Base-by-base conservation (phyloP, 805 yeast genomes). In the Myxozyma sirexii region DNA sequence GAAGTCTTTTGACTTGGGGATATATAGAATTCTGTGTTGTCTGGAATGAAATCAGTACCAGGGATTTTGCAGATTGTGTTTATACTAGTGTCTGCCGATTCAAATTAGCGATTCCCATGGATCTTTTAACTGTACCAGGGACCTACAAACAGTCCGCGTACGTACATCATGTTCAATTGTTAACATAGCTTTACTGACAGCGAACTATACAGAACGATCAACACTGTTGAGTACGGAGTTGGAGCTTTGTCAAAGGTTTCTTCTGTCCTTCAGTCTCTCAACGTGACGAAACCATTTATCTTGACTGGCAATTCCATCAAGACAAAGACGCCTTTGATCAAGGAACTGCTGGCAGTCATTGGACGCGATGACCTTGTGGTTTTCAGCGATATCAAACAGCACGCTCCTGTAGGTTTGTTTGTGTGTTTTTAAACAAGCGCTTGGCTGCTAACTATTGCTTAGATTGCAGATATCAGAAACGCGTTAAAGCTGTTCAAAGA, bases 331-430 rank as follows among this genome's bases (percentile, higher is more conserved):
- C 53, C 57, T 8, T 38, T 47, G 15, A 19, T 54, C 12, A 3
- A n/a, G 7, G 15, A 46, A 10, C 29, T 54, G n/a, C 15, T 38
- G 3, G 27, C 27, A 24, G 10, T 50, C 4, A 12, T 56, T 4
- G 51, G 37, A 8, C 15, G 21, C 4, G 31, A 13, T 8, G 48
- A 31, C 13, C 17, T 43, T 19, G 56, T 27, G 5, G 56, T 48
- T 2, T 48, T 46, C 27, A 33, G 47, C 45, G 44, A 21, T 15
- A 48, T 55, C 27, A 47, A 33, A 43, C 54, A 55, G 45, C 59
- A 41, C 19, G 50, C 54, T 24, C 57, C 57, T 15, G 52, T 54
- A 53, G 5, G 54, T 3, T 6, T 29, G n/a, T 2, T 7, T 13
- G 3, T 7, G 35, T 23, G 19, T 38, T 24, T 23, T 5, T 49